Conservation (phyloP, 2,329 filamentous ascomycete species). For the Nannizziopsis barbatae region DNA sequence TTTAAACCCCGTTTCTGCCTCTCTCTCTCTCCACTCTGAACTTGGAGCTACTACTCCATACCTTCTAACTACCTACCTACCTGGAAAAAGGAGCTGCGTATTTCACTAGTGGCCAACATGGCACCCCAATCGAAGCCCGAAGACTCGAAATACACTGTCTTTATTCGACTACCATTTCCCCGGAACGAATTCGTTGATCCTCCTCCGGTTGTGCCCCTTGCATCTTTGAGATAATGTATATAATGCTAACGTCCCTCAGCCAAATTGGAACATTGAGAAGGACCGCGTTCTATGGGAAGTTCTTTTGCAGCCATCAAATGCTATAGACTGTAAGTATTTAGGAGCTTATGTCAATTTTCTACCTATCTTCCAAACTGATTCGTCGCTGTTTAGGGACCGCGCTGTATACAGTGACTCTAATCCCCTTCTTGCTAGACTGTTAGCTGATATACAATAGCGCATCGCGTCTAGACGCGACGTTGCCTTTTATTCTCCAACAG, state of each 20-base stretch:
- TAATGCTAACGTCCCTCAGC: conserved; percentile 38
- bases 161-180: conserved; percentile 80
- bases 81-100: not conserved
- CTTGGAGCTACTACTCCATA: too few relatives aligned
- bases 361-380: conserved; percentile 16
- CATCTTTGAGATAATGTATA: too few relatives aligned
- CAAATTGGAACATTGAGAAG: conserved; percentile 78
- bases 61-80: too few relatives aligned
- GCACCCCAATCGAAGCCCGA: not conserved
- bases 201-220: conserved; percentile 51
- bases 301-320: conserved; percentile 68
- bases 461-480: conserved; percentile 66
- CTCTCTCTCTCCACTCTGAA: too few relatives aligned
- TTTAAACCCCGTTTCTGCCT: too few relatives aligned
- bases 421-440: not conserved
- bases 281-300: conserved; percentile 85
- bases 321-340: conserved; percentile 62
- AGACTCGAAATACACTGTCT: conserved; percentile 50
- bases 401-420: conserved; percentile 42
- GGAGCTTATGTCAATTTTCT: not conserved
- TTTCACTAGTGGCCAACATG: not conserved
- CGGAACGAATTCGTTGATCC: conserved; percentile 84
- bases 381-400: conserved; percentile 51
- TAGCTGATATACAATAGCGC: conserved; percentile 41
- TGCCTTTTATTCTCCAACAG: conserved; percentile 83